Evolutionary conservation across 2,329 filamentous ascomycete genomes (phyloP).

Genomic region (Magnaporthiopsis incrustans): DNA sequence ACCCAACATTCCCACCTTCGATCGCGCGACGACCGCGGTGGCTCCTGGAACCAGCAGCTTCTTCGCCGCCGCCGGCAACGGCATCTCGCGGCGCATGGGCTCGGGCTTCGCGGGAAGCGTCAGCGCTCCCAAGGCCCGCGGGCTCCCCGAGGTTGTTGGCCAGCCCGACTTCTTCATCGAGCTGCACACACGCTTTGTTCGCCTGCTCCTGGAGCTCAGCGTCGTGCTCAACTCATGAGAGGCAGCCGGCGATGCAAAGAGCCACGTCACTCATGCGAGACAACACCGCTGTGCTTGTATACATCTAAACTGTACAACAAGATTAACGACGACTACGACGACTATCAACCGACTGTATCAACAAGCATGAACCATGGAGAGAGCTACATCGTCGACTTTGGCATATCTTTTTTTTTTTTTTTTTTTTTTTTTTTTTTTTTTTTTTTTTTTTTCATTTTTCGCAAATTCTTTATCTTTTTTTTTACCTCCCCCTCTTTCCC

Average conservation of each 20-base stretch:
- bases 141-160: constrained; percentile 58
- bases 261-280: no score
- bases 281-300: no score
- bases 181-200: constrained; percentile 56
- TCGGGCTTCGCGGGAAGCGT: constrained; percentile 45
- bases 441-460: constrained; percentile 8
- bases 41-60: constrained; percentile 40
- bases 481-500: not conserved
- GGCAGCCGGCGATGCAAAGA: no score
- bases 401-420: constrained; percentile 9
- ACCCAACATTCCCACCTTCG: not conserved
- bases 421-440: constrained; percentile 9
- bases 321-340: no score
- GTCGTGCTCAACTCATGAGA: constrained; percentile 41
- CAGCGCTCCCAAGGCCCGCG: constrained; percentile 50
- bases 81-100: constrained; percentile 50
- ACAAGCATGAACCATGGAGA: no score
- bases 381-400: no score
- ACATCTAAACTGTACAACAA: no score
- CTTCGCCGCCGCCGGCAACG: constrained; percentile 42
- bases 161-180: constrained; percentile 62
- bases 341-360: no score
- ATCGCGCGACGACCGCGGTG: not conserved
- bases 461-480: not conserved
- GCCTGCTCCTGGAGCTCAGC: constrained; percentile 51